Base-by-base conservation (phyloP, 345 rosid species). In the Hibiscus syriacus region DNA sequence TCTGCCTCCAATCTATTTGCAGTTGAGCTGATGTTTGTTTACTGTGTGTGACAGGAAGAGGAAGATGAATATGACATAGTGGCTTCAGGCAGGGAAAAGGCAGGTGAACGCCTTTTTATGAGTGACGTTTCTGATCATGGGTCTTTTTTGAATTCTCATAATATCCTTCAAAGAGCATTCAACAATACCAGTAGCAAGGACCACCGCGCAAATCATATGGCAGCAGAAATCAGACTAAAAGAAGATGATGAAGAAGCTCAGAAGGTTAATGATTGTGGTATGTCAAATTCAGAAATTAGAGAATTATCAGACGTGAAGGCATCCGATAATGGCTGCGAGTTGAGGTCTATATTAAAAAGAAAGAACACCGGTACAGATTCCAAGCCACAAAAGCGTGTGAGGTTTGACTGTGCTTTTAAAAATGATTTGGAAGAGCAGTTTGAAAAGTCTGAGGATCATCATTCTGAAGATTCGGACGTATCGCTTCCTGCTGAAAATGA, bases 31-130 rank as follows among this genome's bases (percentile, higher is more conserved):
- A n/a, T n/a, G n/a, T n/a, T 30, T 39, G 11, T 14, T 68, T 41
- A 1, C 63, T 54, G 25, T 12, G 14, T 67, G 49, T 4, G 30
- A 73, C 77, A 93, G 98, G 97, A 83, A 46, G 98, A 93, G 77
- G 98, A 93, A 76, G 97, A 93, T 78, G 80, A 77, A 71, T 90
- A 30, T 77, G 97, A 93, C 72, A 85, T 80, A 80, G 83, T 89
- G 36, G 97, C 97, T 46, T 74, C 77, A 25, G 96, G 96, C n/a
- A 69, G 75, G 78, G 94, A 76, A 39, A 72, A 76, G 63, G 76
- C 68, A 1, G 82, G 70, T 46, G 87, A 85, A 19, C 80, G 83
- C 50, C 63, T 86, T 72, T 86, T 78, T 61, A 72, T 87, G 88
- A 76, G 73, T 29, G 88, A 75, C 64, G 41, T 72, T 23, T 41